phyloP scores from a whole-genome alignment of 345 rosid species.

The Crucihimalaya himalaica region DNA sequence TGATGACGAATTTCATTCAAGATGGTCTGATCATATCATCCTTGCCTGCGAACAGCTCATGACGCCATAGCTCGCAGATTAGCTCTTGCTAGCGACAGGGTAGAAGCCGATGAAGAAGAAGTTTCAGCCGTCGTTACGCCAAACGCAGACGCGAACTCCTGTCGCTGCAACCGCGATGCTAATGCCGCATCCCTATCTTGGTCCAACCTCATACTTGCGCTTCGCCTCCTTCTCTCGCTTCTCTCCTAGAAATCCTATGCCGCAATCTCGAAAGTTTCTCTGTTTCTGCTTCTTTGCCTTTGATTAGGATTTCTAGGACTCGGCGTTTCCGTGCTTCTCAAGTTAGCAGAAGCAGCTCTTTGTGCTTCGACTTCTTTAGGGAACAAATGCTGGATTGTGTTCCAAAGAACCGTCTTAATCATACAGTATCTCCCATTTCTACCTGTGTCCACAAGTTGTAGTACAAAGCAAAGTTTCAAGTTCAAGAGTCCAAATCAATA shows the following conservation, averaged over 20 bases:
- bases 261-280: conserved; percentile 44
- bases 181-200: conserved; percentile 81
- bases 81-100: conserved; percentile 63
- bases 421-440: conserved; percentile 89
- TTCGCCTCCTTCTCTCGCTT: conserved; percentile 42
- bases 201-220: conserved; percentile 38
- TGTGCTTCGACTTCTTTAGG: conserved; percentile 86
- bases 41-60: conserved; percentile 63
- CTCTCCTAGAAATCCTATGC: conserved; percentile 41
- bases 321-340: conserved; percentile 15
- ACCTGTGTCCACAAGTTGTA: too few species aligned
- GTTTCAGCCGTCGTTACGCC: conserved; percentile 42
- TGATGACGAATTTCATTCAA: too few species aligned
- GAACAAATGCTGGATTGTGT: conserved; percentile 91
- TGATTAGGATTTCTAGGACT: conserved; percentile 27
- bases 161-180: conserved; percentile 82
- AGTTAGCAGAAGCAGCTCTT: conserved; percentile 47
- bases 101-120: conserved; percentile 27
- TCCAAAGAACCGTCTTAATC: conserved; percentile 93
- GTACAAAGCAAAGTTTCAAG: too few species aligned
- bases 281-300: conserved; percentile 27
- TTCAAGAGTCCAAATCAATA: too few species aligned
- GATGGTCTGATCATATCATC: conserved; percentile 15
- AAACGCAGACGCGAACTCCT: conserved; percentile 73
- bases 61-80: conserved; percentile 94